Evolutionary conservation across 139 green algal species (phyloP), one percentile per base, ranked within the genome.

Genomic region (Chlorella sp.): DNA sequence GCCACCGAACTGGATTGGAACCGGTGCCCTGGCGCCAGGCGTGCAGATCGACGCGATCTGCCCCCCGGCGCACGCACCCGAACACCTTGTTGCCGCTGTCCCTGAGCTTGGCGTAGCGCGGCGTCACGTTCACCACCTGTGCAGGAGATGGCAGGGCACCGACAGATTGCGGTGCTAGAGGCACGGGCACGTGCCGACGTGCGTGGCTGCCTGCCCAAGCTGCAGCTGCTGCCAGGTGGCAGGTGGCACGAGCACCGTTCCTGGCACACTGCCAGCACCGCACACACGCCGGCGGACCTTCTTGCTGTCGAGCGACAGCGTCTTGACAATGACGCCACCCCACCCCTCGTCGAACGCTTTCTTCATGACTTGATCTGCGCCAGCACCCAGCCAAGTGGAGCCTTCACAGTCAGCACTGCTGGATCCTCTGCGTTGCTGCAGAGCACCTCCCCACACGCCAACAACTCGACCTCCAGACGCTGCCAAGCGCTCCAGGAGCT

Each of bases 321-420:
- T 93, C 60, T 99, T 99, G 80, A 87, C 92, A 35, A 99, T 97
- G 35, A 99, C 95, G 17, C 74, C 95, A n/a, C 95, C 95, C 95
- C 95, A 99, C 32, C 95, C 95, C 77, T 98, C 95, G 32, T 99
- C 91, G 75, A 99, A 99, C 0, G 95, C 95, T 70, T 93, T 75
- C n/a, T 68, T 69, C 59, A 72, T 72, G 23, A 72, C 49, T 26
- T 67, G 55, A 29, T 72, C 32, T 67, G 63, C 33, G 30, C 5
- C n/a, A n/a, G n/a, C n/a, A 31, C 30, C 51, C 32, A 17, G 33
- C 31, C 31, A 33, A 27, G 23, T n/a, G 35, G 20, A 30, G n/a
- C n/a, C n/a, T n/a, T n/a, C n/a, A n/a, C n/a, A n/a, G n/a, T n/a
- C 5, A 3, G 27, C 62, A 77, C 3, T 3, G 26, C 55, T 32